Evolutionary conservation across 768 basidiomycete species (phyloP).

Genomic region (Phylloporus sp.): DNA sequence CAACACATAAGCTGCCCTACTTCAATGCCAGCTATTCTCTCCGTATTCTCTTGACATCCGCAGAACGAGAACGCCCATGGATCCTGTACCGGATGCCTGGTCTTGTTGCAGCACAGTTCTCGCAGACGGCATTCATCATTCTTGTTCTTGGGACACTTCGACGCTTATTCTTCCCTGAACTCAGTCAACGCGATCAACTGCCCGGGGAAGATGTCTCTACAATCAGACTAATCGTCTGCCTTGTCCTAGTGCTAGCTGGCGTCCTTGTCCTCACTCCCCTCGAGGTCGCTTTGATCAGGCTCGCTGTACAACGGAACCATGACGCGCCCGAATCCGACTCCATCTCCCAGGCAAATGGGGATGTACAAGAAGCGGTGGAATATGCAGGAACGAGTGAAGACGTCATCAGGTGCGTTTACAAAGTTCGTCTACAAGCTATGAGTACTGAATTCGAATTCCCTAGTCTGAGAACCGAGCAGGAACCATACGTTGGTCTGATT

Average conservation of each 20-base stretch:
- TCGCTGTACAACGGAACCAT: slow-evolving; percentile 81
- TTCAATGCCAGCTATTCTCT: slow-evolving; percentile 48
- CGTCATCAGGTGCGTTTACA: slow-evolving; percentile 61
- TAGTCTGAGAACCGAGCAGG: slow-evolving; percentile 61
- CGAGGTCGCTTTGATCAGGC: slow-evolving; percentile 67
- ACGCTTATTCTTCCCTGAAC: slow-evolving; percentile 52
- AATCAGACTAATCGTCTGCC: slow-evolving; percentile 39
- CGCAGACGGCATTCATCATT: slow-evolving; percentile 37
- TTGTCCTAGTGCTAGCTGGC: slow-evolving; percentile 14
- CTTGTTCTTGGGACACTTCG: slow-evolving; percentile 34
- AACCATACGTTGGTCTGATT: slow-evolving; percentile 67
- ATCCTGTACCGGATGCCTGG: slow-evolving; percentile 72
- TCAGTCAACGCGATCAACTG: slow-evolving; percentile 31
- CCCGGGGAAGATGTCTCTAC: slow-evolving; percentile 40
- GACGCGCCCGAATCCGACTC: background rate
- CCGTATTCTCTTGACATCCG: slow-evolving; percentile 69
- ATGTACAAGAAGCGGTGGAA: slow-evolving; percentile 51
- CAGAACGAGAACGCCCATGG: slow-evolving; percentile 72
- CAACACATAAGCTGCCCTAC: slow-evolving; percentile 66
- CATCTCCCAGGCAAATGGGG: slow-evolving; percentile 30
- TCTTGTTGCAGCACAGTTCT: slow-evolving; percentile 37
- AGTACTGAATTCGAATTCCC: background rate
- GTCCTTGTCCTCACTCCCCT: slow-evolving; percentile 61
- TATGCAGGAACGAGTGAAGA: slow-evolving; percentile 68
- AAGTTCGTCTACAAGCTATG: background rate